Percentiles rank a stretch among this genome's conserved stretches.
phyloP scores from a whole-genome alignment of 2,329 filamentous ascomycete species.

The Talaromyces islandicus region DNA sequence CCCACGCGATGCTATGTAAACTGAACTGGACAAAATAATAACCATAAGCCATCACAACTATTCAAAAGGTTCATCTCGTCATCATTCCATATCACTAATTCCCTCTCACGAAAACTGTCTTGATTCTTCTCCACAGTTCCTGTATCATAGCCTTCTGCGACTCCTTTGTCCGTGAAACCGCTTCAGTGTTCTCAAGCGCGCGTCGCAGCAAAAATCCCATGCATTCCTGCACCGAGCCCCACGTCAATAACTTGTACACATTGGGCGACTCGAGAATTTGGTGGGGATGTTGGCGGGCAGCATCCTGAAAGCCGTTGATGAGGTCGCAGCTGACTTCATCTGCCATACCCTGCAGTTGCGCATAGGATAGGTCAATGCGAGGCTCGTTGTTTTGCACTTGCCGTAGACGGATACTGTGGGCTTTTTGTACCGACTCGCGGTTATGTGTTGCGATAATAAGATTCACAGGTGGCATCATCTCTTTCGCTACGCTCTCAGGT shows the following conservation, averaged over 20 bases:
- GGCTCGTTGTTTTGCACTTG: slow-evolving; percentile 43
- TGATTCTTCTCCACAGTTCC: slow-evolving; percentile 28
- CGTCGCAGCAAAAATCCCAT: slow-evolving; percentile 58
- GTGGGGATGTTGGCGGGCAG: slow-evolving; percentile 7
- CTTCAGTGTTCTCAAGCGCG: slow-evolving; percentile 67
- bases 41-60: not conserved
- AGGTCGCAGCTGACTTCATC: slow-evolving; percentile 72
- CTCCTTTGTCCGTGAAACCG: slow-evolving; percentile 48
- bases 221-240: slow-evolving; percentile 56
- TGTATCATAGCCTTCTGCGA: slow-evolving; percentile 32
- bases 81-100: not conserved
- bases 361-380: slow-evolving; percentile 52
- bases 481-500: slow-evolving; percentile 24
- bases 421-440: slow-evolving; percentile 46
- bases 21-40: not conserved
- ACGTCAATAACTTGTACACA: slow-evolving; percentile 56
- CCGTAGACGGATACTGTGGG: slow-evolving; percentile 39
- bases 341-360: slow-evolving; percentile 91
- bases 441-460: slow-evolving; percentile 58
- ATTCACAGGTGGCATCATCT: slow-evolving; percentile 38
- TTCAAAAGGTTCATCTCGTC: not conserved
- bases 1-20: not conserved
- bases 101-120: not conserved
- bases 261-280: slow-evolving; percentile 34
- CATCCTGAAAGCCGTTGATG: slow-evolving; percentile 36